phyloP scores from a whole-genome alignment of 352 stramenopile genomes.

The Phytophthora citricola region DNA sequence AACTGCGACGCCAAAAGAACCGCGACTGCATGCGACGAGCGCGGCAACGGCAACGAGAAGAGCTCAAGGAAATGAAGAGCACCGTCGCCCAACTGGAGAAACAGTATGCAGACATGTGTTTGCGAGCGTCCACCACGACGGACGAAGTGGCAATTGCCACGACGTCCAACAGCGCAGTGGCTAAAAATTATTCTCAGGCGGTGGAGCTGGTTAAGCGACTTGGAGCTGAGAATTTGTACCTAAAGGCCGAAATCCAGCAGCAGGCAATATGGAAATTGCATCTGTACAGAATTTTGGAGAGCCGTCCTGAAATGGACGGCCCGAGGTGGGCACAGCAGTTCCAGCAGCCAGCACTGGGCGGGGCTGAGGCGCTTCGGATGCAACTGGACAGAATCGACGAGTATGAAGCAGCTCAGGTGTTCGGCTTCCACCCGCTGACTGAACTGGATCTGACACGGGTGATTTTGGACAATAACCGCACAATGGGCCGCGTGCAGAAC shows the following conservation, averaged over 20 bases:
- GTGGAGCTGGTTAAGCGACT: constrained; percentile 41
- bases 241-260: constrained; percentile 50
- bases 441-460: constrained; percentile 42
- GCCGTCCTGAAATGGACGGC: constrained; percentile 23
- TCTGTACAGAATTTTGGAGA: constrained; percentile 46
- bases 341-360: constrained; percentile 25
- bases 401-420: constrained; percentile 45
- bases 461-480: constrained; percentile 46
- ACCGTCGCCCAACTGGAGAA: constrained; percentile 43
- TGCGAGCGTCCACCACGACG: constrained; percentile 20
- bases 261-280: constrained; percentile 50
- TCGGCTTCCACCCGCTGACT: constrained; percentile 44
- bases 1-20: constrained; percentile 34
- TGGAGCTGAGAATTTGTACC: constrained; percentile 55
- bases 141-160: constrained; percentile 14
- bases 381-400: constrained; percentile 37
- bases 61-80: constrained; percentile 47
- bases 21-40: constrained; percentile 49
- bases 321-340: constrained; percentile 32
- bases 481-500: constrained; percentile 42
- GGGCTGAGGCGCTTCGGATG: constrained; percentile 27
- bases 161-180: constrained; percentile 5
- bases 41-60: constrained; percentile 48
- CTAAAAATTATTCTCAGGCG: constrained; percentile 31
- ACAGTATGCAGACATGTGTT: constrained; percentile 46